Conservation (phyloP, 2,329 filamentous ascomycete genomes). For the Rhytidhysteron rufulum region DNA sequence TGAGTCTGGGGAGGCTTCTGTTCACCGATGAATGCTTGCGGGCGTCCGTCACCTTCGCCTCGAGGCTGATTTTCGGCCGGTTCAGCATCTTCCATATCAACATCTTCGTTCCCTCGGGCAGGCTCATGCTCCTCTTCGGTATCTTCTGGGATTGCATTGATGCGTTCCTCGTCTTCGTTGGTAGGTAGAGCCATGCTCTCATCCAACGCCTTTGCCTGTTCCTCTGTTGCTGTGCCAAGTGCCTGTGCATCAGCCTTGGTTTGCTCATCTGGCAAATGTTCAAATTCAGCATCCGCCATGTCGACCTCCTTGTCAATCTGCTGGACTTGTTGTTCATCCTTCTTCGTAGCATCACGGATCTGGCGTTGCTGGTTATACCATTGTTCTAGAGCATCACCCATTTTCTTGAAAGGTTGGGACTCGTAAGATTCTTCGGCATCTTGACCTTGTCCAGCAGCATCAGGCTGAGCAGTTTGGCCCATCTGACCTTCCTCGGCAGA, state of each 20-base stretch:
- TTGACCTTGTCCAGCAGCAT: constrained; percentile 34
- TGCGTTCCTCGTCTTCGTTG: constrained; percentile 45
- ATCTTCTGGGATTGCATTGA: constrained; percentile 30
- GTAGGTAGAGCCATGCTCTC: constrained; percentile 82
- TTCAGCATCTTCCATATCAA: constrained; percentile 44
- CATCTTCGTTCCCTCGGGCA: constrained; percentile 40
- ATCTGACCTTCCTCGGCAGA: constrained; percentile 60
- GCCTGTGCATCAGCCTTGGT: constrained; percentile 84
- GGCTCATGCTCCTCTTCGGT: constrained; percentile 25
- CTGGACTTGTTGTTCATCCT: constrained; percentile 50
- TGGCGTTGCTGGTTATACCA: constrained; percentile 89
- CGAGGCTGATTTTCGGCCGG: constrained; percentile 24
- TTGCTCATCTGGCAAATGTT: constrained; percentile 84
- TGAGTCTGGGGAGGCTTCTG: constrained; percentile 30
- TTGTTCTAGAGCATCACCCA: constrained; percentile 86
- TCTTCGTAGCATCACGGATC: constrained; percentile 53
- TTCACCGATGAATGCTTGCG: constrained; percentile 45
- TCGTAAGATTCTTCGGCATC: constrained; percentile 40
- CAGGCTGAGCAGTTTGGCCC: constrained; percentile 30
- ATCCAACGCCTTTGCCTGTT: constrained; percentile 81
- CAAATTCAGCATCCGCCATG: constrained; percentile 78
- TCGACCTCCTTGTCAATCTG: constrained; percentile 58
- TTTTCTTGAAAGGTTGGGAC: constrained; percentile 81
- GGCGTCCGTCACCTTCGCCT: constrained; percentile 26
- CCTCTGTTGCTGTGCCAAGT: constrained; percentile 80